Percentiles rank a stretch among this genome's conserved stretches.
phyloP scores from a whole-genome alignment of 371 early-diverging fungal species.

The Circinella minor region DNA sequence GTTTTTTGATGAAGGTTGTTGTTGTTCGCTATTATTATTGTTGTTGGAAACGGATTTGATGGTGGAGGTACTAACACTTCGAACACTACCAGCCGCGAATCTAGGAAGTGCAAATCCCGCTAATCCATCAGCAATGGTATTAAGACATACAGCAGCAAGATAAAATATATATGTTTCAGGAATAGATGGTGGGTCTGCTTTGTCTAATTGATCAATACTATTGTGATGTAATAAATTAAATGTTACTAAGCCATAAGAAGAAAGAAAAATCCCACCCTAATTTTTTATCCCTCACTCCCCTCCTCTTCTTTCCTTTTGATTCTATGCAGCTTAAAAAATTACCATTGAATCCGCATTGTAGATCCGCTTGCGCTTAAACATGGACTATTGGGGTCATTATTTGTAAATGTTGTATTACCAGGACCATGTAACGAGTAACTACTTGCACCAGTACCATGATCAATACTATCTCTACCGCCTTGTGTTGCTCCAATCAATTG shows the following conservation, averaged over 20 bases:
- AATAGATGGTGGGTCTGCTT: conserved; percentile 85
- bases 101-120: conserved; percentile 69
- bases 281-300: too few species aligned
- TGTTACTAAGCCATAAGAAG: neutral
- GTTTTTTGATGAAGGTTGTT: neutral
- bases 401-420: conserved; percentile 1
- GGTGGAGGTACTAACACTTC: conserved; percentile 19
- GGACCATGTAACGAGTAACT: conserved; percentile 11
- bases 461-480: conserved; percentile 54
- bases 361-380: conserved; percentile 56
- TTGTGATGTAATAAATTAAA: neutral
- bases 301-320: too few species aligned
- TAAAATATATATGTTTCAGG: conserved; percentile 90
- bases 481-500: conserved; percentile 64
- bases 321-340: neutral
- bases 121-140: conserved; percentile 74
- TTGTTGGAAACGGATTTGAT: neutral
- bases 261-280: neutral
- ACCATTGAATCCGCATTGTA: conserved; percentile 81
- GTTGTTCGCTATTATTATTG: neutral
- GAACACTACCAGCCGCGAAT: conserved; percentile 47
- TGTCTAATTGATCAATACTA: conserved; percentile 91
- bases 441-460: conserved; percentile 25
- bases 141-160: conserved; percentile 73
- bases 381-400: conserved; percentile 17